phyloP scores from a whole-genome alignment of 2,329 filamentous ascomycete genomes.

The Lasiodiplodia citricola region DNA sequence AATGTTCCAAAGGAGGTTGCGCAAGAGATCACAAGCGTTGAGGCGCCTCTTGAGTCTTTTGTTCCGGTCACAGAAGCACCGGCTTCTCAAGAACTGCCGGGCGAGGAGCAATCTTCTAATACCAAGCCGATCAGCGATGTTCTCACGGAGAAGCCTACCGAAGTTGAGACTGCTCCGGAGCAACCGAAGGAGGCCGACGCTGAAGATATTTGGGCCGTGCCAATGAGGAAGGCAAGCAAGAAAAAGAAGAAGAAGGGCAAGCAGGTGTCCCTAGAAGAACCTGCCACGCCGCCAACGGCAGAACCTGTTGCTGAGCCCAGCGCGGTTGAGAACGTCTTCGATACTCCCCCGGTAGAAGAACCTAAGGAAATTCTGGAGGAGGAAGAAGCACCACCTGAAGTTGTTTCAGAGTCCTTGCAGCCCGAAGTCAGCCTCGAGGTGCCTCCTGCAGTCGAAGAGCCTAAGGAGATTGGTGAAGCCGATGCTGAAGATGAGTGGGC shows the following conservation, averaged over 20 bases:
- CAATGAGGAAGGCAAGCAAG: conserved; percentile 12
- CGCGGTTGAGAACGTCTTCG: background rate
- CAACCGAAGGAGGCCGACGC: conserved; percentile 21
- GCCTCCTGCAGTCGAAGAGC: background rate
- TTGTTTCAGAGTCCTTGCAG: background rate
- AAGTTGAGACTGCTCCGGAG: background rate
- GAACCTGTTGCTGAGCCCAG: background rate
- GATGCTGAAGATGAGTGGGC: conserved; percentile 12
- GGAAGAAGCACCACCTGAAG: background rate
- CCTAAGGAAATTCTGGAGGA: background rate
- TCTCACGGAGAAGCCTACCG: background rate
- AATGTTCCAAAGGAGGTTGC: too few relatives aligned
- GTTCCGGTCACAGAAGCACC: background rate
- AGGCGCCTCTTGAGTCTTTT: background rate
- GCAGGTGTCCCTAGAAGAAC: conserved; percentile 21
- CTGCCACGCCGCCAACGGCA: background rate
- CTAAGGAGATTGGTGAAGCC: background rate
- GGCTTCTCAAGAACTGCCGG: background rate
- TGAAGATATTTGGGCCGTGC: conserved; percentile 8
- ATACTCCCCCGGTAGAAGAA: background rate
- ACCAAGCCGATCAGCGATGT: background rate
- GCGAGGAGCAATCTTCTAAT: background rate
- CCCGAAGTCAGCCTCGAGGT: background rate
- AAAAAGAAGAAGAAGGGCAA: conserved; percentile 21
- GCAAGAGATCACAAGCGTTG: background rate